Evolutionary conservation across 1,284 basidiomycete genomes (phyloP), one percentile per base, ranked within the genome.

Genomic region (Coriolopsis trogii): DNA sequence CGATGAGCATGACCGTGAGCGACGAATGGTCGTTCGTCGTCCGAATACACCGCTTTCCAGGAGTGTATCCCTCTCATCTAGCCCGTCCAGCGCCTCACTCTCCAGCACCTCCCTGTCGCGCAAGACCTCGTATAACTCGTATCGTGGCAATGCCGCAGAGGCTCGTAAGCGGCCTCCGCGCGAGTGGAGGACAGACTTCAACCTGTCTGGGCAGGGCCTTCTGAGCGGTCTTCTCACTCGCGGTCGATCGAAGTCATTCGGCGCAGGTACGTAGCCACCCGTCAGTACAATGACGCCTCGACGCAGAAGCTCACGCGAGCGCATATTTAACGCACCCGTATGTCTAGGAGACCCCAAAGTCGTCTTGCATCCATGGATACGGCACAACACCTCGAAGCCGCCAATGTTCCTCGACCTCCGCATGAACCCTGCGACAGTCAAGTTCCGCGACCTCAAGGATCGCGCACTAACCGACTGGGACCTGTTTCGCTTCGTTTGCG

Each of bases 401-500:
- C 54, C 66, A 12, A 61, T 73, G 34, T 57, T 61, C 46, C 65
- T 69, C 45, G 75, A 76, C 59, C 49, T 77, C 8, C 75, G 75
- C 21, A 55, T 49, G 3, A 60, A 65, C 15, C 67, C 70, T 3
- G 46, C 59, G 29, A 56, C 58, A 21, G 62, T 81, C 40, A 37
- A 64, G 55, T 79, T 83, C 58, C 75, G 75, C 46, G 71, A 66
- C 34, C 56, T 78, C 20, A 41, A 47, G 29, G 54, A 62, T 7
- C 70, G 71, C n/a, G 59, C 59, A 1, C 63, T 70, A 0, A 70
- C 69, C 39, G 45, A 58, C 5, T 64, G 66, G 52, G 80, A 81
- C 51, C 69, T 78, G 55, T 68, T 65, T 20, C 75, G 75, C 44
- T 68, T 76, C 26, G 76, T 72, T 9, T 77, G 75, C 23, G 68